phyloP scores from a whole-genome alignment of 768 basidiomycete genomes.

The Exidia glandulosa region DNA sequence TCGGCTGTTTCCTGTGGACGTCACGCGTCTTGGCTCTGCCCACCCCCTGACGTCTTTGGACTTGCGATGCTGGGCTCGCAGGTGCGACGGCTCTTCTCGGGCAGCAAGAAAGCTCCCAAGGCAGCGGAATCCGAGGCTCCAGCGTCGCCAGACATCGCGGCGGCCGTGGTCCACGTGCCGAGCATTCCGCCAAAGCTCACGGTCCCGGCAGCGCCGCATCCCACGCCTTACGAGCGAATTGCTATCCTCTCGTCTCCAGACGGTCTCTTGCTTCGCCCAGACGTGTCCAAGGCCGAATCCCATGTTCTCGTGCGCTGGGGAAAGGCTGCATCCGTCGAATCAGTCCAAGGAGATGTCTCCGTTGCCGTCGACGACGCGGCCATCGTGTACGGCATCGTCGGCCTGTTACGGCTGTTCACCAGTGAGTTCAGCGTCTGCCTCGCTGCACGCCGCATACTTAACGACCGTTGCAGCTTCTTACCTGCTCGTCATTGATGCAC shows the following conservation, averaged over 20 bases:
- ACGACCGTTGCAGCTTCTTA: slow-evolving; percentile 46
- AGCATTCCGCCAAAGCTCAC: slow-evolving; percentile 48
- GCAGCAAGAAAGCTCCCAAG: too few relatives aligned
- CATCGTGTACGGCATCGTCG: slow-evolving; percentile 66
- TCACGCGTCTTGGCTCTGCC: too few relatives aligned
- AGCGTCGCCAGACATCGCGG: background rate
- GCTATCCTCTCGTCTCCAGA: slow-evolving; percentile 45
- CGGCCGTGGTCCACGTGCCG: background rate
- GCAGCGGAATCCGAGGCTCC: background rate
- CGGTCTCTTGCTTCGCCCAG: slow-evolving; percentile 60
- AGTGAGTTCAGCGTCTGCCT: slow-evolving; percentile 31
- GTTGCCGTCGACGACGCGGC: slow-evolving; percentile 28
- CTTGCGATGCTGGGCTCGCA: too few relatives aligned
- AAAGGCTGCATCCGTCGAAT: slow-evolving; percentile 42
- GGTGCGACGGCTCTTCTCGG: too few relatives aligned
- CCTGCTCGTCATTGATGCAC: slow-evolving; percentile 59
- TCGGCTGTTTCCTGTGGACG: too few relatives aligned
- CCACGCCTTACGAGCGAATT: slow-evolving; percentile 59
- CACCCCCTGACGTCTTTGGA: too few relatives aligned
- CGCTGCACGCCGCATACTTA: slow-evolving; percentile 2
- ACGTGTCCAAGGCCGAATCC: slow-evolving; percentile 22
- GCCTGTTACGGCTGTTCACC: slow-evolving; percentile 59
- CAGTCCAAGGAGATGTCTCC: slow-evolving; percentile 24
- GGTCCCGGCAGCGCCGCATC: slow-evolving; percentile 64
- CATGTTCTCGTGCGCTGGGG: slow-evolving; percentile 52